Base-by-base conservation (phyloP, 768 basidiomycete genomes). In the Lactarius hatsudake region DNA sequence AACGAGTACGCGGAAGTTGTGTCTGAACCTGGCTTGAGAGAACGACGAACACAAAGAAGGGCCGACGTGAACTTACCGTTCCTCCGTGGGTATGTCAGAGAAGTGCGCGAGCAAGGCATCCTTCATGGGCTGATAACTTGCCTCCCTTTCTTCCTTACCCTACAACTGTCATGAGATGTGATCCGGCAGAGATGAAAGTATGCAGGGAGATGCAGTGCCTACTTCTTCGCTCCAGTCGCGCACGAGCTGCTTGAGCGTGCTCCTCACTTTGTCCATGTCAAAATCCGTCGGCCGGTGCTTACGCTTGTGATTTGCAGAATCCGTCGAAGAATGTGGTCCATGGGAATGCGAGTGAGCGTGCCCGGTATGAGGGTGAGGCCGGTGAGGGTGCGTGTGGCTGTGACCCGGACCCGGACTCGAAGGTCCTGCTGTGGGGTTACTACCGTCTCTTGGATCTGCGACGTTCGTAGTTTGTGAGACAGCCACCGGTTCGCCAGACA, bases 211-310 rank as follows among this genome's bases (percentile, higher is more conserved):
- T 36, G 34, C 13, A 1, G 42, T 18, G 71, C 78, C 54, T 48
- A 94, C 93, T 80, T 93, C 89, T 69, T 81, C 83, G 67, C 90
- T 92, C 95, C 96, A 98, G 74, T 98, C 95, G 15, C 95, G 83
- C 12, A 94, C 94, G 61, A 96, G 89, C 72, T 96, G 94, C 73
- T 96, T 93, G 45, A 98, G 77, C 0, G 95, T 96, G 73, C 93
- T 95, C 65, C 94, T 80, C 48, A 98, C 79, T 74, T 96, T 96
- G 74, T 97, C 94, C 87, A 91, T 90, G 71, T 94, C 90, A 67
- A 84, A 84, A 43, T 93, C 90, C 0, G 84, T 86, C 0, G 87
- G 84, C 65, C 78, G 81, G 70, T 82, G 82, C 36, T 63, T 67
- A 53, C 76, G 72, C 57, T 66, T 58, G 59, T 75, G 55, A 42